Conservation (phyloP, 352 stramenopile species). For the Phytophthora macrochlamydospora region DNA sequence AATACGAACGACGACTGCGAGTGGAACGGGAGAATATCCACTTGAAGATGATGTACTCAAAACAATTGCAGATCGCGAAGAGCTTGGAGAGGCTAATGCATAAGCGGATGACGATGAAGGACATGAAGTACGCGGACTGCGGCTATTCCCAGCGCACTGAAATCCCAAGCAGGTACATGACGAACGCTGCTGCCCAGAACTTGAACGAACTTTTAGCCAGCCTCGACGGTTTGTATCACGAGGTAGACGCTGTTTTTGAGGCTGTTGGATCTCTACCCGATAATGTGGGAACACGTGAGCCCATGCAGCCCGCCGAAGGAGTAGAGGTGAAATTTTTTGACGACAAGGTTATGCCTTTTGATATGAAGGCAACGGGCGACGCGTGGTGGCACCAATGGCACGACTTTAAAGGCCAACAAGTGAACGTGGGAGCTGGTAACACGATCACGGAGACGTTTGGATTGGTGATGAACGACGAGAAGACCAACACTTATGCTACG, state of each 20-base stretch:
- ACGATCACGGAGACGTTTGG: conserved; percentile 52
- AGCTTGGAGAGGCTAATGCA: conserved; percentile 26
- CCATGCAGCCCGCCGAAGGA: conserved; percentile 29
- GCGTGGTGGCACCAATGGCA: conserved; percentile 34
- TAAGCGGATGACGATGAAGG: conserved; percentile 2
- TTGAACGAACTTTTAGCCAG: conserved; percentile 34
- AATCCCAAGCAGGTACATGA: conserved; percentile 14
- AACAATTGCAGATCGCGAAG: conserved; percentile 19
- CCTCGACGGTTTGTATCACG: conserved; percentile 34
- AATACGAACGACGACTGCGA: conserved; percentile 19
- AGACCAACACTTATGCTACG: conserved; percentile 42
- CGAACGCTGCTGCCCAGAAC: conserved; percentile 16
- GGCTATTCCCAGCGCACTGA: conserved; percentile 20
- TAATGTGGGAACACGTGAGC: conserved; percentile 11
- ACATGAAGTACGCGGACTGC: conserved; percentile 5
- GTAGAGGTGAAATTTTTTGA: conserved; percentile 42
- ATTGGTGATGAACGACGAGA: conserved; percentile 41
- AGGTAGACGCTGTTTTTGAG: conserved; percentile 30
- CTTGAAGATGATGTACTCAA: conserved; percentile 22
- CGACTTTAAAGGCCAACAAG: conserved; percentile 15
- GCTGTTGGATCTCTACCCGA: conserved; percentile 15
- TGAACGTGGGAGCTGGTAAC: conserved; percentile 29
- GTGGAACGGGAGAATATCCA: conserved; percentile 27
- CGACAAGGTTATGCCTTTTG: conserved; percentile 38
- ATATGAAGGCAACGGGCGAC: conserved; percentile 26